A percentile compares a stretch with the other conserved stretches of the same genome.
These are phyloP conservation scores for Oenanthe javanica DNA, from an alignment of 140 eudicot species.

Conservation along the genomic window DNA sequence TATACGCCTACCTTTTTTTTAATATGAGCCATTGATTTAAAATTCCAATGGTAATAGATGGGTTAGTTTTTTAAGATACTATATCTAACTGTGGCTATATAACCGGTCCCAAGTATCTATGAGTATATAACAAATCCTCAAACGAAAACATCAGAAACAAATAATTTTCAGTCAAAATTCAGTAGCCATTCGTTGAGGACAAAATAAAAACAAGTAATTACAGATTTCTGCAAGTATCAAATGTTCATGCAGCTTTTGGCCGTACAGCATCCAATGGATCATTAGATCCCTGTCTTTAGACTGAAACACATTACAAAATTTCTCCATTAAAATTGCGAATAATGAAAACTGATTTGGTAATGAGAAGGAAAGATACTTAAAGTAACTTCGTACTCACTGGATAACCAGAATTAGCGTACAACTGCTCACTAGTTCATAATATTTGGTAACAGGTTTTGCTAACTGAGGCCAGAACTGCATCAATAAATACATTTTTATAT, in stretches of 20 bases:
- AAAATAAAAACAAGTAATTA: not conserved
- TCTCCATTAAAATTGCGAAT: not conserved
- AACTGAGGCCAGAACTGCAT: constrained; percentile 18
- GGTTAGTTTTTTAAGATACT: too few species aligned
- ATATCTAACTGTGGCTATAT: too few species aligned
- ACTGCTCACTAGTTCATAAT: constrained; percentile 29
- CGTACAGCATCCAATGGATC: not conserved
- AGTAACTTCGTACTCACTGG: constrained; percentile 7
- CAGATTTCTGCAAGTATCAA: not conserved
- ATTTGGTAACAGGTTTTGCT: constrained; percentile 18
- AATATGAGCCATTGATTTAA: too few species aligned
- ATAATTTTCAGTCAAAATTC: not conserved
- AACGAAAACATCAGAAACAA: too few species aligned
- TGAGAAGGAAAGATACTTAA: constrained; percentile 13
- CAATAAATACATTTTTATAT: constrained; percentile 17
- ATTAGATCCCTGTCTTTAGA: not conserved
- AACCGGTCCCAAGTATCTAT: too few species aligned
- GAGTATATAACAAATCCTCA: too few species aligned
- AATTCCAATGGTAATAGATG: too few species aligned
- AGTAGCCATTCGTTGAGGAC: not conserved
- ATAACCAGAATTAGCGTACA: constrained; percentile 30
- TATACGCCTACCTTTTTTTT: too few species aligned
- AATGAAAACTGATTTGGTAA: not conserved
- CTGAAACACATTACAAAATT: not conserved
- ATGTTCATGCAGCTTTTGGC: not conserved